Evolutionary conservation across 2,329 filamentous ascomycete genomes (phyloP).

Genomic region (Coniochaeta ligniaria): DNA sequence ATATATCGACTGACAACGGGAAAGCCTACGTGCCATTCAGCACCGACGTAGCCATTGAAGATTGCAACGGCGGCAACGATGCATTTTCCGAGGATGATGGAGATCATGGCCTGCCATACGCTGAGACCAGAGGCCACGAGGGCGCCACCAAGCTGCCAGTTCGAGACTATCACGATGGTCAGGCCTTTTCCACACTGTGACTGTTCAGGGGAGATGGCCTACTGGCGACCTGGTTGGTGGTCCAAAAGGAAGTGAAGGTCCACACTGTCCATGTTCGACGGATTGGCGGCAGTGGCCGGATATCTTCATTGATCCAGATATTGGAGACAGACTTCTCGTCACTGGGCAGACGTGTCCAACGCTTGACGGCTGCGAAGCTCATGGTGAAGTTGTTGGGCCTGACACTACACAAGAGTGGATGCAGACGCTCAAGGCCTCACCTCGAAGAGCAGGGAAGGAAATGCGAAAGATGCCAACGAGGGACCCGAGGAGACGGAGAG

Average conservation of each 20-base stretch:
- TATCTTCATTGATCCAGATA: not conserved
- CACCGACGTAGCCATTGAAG: constrained; percentile 27
- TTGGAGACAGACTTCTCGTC: not conserved
- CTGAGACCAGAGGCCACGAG: constrained; percentile 8
- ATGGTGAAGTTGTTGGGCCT: not conserved
- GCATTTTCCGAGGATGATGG: constrained; percentile 26
- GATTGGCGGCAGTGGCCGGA: not conserved
- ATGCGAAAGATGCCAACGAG: not conserved
- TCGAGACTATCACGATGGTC: not conserved
- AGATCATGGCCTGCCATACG: constrained; percentile 8
- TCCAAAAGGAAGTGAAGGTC: not conserved
- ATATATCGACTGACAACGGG: constrained; percentile 29
- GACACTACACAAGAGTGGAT: no score
- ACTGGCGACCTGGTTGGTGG: not conserved
- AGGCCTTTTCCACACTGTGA: no score
- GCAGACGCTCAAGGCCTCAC: no score
- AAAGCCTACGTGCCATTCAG: constrained; percentile 34
- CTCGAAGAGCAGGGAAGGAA: not conserved
- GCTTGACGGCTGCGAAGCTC: not conserved
- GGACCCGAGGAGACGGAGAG: not conserved
- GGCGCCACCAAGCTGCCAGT: constrained; percentile 5
- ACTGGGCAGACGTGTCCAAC: not conserved
- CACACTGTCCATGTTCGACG: not conserved
- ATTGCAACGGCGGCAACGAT: constrained; percentile 24
- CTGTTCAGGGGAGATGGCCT: no score